Percentiles rank a stretch among this genome's conserved stretches.
Conservation (phyloP, 192 early-diverging fungal species). For the Paraglomus brasilianum region DNA sequence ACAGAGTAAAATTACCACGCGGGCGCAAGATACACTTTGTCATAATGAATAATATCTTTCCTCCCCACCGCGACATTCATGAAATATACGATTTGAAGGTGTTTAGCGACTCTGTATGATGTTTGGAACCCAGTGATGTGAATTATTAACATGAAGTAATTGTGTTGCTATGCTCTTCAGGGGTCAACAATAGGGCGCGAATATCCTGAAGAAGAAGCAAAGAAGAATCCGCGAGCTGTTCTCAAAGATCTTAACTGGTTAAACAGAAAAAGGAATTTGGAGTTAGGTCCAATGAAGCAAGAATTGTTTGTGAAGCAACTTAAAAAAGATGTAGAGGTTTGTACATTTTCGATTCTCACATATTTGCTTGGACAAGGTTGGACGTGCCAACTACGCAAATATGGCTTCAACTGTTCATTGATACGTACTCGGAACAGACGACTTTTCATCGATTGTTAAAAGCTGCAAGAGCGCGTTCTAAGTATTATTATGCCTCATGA, state of each 20-base stretch:
- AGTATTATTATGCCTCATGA: not conserved
- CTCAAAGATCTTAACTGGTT: constrained; percentile 98
- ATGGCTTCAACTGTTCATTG: too few relatives aligned
- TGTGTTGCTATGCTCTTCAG: constrained; percentile 21
- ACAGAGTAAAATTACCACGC: constrained; percentile 93
- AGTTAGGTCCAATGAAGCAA: constrained; percentile 81
- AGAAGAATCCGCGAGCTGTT: constrained; percentile 81
- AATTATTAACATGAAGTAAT: not conserved
- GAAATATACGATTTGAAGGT: constrained; percentile 94
- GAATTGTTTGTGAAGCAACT: constrained; percentile 82
- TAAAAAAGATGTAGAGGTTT: constrained; percentile 79
- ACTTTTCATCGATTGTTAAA: too few relatives aligned
- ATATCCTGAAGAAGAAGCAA: constrained; percentile 67
- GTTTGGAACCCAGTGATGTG: too few relatives aligned
- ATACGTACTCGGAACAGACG: too few relatives aligned
- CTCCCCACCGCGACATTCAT: constrained; percentile 95
- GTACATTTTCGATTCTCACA: constrained; percentile 7
- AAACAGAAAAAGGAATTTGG: constrained; percentile 65
- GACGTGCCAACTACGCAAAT: too few relatives aligned
- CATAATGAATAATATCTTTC: constrained; percentile 99
- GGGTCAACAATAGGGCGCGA: constrained; percentile 87
- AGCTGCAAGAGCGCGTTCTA: not conserved
- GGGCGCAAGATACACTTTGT: constrained; percentile 97
- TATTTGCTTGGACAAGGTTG: not conserved
- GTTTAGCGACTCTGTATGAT: not conserved